Evolutionary conservation across 2,329 filamentous ascomycete genomes (phyloP).

Genomic region (Aspergillus pseudotamarii): DNA sequence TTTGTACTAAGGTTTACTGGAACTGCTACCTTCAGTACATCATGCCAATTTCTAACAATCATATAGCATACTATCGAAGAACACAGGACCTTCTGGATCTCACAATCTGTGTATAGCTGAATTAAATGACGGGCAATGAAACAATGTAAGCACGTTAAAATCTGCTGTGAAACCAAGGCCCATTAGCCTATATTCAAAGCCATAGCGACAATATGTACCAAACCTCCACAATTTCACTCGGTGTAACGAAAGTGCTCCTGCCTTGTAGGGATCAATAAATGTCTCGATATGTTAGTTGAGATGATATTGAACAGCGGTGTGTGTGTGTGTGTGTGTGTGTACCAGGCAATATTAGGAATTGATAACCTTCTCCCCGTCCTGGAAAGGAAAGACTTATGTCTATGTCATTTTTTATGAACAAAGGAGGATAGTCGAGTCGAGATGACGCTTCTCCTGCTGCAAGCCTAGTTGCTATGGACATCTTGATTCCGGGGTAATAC

Average conservation of each 20-base stretch:
- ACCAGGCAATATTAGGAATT: not conserved
- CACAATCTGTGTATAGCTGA: too few species aligned
- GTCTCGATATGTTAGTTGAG: not conserved
- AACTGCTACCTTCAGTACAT: too few species aligned
- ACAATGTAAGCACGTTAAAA: not conserved
- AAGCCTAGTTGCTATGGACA: not conserved
- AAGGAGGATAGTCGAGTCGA: not conserved
- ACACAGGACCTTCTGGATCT: too few species aligned
- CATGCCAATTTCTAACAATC: too few species aligned
- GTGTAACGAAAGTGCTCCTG: not conserved
- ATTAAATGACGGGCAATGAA: not conserved
- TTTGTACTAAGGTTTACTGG: too few species aligned
- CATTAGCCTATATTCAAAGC: not conserved
- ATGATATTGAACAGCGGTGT: not conserved
- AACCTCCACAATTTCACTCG: not conserved
- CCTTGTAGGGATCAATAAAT: not conserved
- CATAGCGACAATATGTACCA: not conserved
- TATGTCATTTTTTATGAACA: not conserved
- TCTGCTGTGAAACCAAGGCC: not conserved
- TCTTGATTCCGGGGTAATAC: too few species aligned
- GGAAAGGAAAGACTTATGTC: not conserved
- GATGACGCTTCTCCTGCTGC: rapidly evolving
- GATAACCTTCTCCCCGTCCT: rapidly evolving
- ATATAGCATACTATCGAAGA: too few species aligned
- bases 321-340: too few species aligned